Conservation (phyloP, 208 protist species). For the Acanthamoeba comandoni region DNA sequence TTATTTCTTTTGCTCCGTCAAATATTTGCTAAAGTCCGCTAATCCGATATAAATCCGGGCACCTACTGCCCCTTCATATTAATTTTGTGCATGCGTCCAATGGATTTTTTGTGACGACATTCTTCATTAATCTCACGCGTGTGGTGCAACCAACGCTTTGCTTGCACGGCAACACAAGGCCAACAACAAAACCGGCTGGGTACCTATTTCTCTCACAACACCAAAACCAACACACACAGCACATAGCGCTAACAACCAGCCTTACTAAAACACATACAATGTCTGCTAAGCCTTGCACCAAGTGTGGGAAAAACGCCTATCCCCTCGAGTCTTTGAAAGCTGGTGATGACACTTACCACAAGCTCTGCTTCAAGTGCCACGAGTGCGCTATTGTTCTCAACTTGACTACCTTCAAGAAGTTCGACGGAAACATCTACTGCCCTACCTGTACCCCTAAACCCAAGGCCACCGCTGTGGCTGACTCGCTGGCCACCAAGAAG, state of each 20-base stretch:
- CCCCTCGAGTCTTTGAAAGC: constrained; percentile 62
- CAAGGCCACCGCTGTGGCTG: constrained; percentile 59
- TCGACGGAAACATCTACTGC: constrained; percentile 50
- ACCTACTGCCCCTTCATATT: too few species aligned
- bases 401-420: constrained; percentile 73
- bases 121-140: too few species aligned
- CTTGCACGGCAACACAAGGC: too few species aligned
- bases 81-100: too few species aligned
- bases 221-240: too few species aligned
- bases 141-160: too few species aligned
- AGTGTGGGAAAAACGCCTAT: constrained; percentile 67
- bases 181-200: too few species aligned
- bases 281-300: constrained; percentile 70
- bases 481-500: constrained; percentile 47
- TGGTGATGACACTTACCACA: constrained; percentile 74
- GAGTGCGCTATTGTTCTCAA: constrained; percentile 27
- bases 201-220: too few species aligned
- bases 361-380: constrained; percentile 72
- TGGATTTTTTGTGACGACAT: too few species aligned
- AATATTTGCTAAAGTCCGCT: too few species aligned
- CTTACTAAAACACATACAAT: constrained; percentile 10
- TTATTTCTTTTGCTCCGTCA: too few species aligned
- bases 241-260: background rate
- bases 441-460: constrained; percentile 63
- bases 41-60: too few species aligned